These are phyloP conservation scores for Mesotaenium endlicherianum DNA, from an alignment of 139 green algal species.

Conservation along the genomic window DNA sequence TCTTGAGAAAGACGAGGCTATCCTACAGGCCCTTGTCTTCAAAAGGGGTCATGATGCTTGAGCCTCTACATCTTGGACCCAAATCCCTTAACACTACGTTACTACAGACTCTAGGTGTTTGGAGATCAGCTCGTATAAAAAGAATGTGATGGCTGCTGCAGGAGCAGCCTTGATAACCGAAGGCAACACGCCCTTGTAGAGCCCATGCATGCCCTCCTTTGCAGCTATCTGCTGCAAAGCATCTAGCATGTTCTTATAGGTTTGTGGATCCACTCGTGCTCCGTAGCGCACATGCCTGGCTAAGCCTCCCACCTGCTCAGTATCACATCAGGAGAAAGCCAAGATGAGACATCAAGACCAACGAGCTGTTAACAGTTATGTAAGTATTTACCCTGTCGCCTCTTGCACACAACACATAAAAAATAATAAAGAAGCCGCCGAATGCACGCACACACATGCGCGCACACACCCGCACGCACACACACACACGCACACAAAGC, in stretches of 20 bases:
- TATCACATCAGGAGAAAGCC: neutral
- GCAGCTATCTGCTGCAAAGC: conserved; percentile 13
- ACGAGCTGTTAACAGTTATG: too few species aligned
- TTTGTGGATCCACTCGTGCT: conserved; percentile 62
- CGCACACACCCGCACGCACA: too few species aligned
- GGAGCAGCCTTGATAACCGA: conserved; percentile 92
- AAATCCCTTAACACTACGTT: too few species aligned
- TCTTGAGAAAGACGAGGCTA: too few species aligned
- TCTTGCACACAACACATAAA: too few species aligned
- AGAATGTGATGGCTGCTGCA: conserved; percentile 87
- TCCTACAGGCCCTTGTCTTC: too few species aligned
- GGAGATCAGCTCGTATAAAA: conserved; percentile 65
- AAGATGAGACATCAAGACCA: too few species aligned
- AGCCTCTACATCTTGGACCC: too few species aligned
- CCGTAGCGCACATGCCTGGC: conserved; percentile 69
- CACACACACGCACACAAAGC: too few species aligned
- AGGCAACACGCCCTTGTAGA: conserved; percentile 91
- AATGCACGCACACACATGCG: neutral
- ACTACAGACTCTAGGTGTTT: neutral
- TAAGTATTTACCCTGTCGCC: too few species aligned
- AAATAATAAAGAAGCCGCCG: neutral
- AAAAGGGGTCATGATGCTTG: too few species aligned
- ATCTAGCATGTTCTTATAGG: conserved; percentile 56
- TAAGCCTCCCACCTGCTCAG: conserved; percentile 63
- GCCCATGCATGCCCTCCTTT: conserved; percentile 59